Percentiles rank a stretch among this genome's conserved stretches.
phyloP scores from a whole-genome alignment of 1,284 basidiomycete species.

The Cutaneotrichosporon sp. region DNA sequence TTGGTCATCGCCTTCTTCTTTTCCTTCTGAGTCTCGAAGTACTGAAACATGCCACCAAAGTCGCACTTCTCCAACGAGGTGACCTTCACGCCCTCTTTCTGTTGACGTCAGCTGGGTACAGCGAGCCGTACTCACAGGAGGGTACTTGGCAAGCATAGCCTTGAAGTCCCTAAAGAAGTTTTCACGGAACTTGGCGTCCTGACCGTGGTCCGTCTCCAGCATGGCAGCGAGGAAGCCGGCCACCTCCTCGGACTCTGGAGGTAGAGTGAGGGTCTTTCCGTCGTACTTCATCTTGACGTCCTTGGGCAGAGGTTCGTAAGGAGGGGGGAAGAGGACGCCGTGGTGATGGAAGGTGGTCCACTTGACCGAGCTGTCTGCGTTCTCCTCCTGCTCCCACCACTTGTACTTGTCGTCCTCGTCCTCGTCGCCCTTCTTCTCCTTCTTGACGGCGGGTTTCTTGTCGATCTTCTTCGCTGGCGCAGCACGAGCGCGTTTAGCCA shows the following conservation, averaged over 20 bases:
- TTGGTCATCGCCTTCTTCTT: constrained; percentile 84
- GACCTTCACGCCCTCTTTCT: constrained; percentile 68
- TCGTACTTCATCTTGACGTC: constrained; percentile 94
- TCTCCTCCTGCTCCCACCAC: constrained; percentile 64
- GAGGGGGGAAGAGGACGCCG: constrained; percentile 93
- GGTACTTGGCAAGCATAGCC: constrained; percentile 71
- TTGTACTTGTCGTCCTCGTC: constrained; percentile 55
- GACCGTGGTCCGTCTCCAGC: constrained; percentile 88
- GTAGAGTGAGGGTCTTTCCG: constrained; percentile 75
- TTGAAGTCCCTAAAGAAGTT: constrained; percentile 97
- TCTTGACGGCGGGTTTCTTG: constrained; percentile 53
- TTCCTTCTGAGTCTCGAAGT: constrained; percentile 87
- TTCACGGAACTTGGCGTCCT: constrained; percentile 83
- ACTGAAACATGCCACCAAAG: constrained; percentile 90
- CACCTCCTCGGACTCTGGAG: constrained; percentile 89
- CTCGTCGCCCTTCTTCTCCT: constrained; percentile 58
- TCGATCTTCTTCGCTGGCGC: constrained; percentile 52
- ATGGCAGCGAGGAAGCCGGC: constrained; percentile 95
- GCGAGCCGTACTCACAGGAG: constrained; percentile 65
- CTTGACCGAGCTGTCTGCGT: constrained; percentile 64
- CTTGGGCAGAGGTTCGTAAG: constrained; percentile 81
- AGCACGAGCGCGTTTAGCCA: constrained; percentile 54
- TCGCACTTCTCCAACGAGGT: constrained; percentile 79
- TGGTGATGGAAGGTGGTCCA: constrained; percentile 92
- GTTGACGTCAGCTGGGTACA: not conserved